Base-by-base conservation (phyloP, 257 asterid genomes). In the Nicotiana benthamiana region DNA sequence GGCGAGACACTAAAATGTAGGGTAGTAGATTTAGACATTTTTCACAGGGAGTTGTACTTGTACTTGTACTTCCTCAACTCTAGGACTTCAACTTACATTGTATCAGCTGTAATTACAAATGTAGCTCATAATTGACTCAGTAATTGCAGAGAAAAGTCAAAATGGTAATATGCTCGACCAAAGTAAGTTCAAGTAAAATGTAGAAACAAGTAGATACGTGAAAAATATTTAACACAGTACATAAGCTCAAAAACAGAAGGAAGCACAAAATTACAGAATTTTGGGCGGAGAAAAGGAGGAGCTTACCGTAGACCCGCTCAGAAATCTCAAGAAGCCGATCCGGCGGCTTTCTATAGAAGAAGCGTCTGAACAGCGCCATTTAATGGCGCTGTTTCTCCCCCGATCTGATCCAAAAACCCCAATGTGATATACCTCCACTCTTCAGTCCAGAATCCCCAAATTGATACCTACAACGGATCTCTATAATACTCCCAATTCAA, bases 351-450 rank as follows among this genome's bases (percentile, higher is more conserved):
- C 97, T 84, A 80, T 96, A 93, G 83, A 96, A 96, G 93, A 96
- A 93, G 64, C 98, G 90, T 85, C 98, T 88, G 90, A 96, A 93
- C 98, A 96, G 97, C 98, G 99, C 98, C 99, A 96, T 96, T 83
- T 79, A 87, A 85, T 89, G 98, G 98, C 98, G 98, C 98, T 91
- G 98, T 93, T 90, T 83, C 56, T 67, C 83, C 85, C 87, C 88
- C 82, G 85, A 88, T 84, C 90, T 83, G 86, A 89, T 88, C 93
- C 98, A 90, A 86, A 89, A 80, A 92, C 89, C 85, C 80, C 34
- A 65, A 40, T 36, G 77, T 51, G 3, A 60, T 2, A 60, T 9
- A 5, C 1, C 0, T 22, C 66, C 24, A 82, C 68, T 72, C 67
- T 26, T 80, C 80, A 87, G 82, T 83, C 81, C 85, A 83, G 56